phyloP scores from a whole-genome alignment of 2,329 filamentous ascomycete genomes.

The Fusarium sp. region DNA sequence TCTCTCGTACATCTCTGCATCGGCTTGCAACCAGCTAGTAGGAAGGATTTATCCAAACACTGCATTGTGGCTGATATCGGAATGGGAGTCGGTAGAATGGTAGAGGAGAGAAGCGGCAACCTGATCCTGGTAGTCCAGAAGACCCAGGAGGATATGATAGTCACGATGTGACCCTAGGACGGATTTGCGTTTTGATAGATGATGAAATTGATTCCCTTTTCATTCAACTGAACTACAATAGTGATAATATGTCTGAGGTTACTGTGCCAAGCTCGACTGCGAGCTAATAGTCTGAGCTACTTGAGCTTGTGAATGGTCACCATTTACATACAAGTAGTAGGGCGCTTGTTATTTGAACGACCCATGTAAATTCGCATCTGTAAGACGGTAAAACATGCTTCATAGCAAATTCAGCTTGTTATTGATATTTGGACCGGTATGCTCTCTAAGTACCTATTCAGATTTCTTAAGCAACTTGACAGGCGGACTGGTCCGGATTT shows the following conservation, averaged over 20 bases:
- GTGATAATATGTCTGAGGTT: not conserved
- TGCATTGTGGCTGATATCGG: slow-evolving; percentile 48
- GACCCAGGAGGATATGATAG: slow-evolving; percentile 26
- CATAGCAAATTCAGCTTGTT: not conserved
- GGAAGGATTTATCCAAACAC: slow-evolving; percentile 45
- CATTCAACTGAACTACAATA: slow-evolving; percentile 12
- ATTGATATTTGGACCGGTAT: not conserved
- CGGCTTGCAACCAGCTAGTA: slow-evolving; percentile 37
- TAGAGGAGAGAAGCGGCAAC: slow-evolving; percentile 46
- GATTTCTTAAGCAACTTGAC: not conserved
- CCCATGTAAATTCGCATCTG: too few species aligned
- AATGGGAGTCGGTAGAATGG: slow-evolving; percentile 57
- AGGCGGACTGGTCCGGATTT: not conserved
- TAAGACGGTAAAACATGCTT: too few species aligned
- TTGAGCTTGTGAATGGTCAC: too few species aligned
- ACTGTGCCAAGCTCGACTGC: too few species aligned
- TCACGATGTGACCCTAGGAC: slow-evolving; percentile 34
- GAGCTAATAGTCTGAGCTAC: too few species aligned
- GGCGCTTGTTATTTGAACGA: too few species aligned
- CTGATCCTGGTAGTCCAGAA: slow-evolving; percentile 31
- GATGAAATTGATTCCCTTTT: slow-evolving; percentile 53
- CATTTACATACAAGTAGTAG: too few species aligned
- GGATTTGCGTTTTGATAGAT: slow-evolving; percentile 51
- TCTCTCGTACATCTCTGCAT: slow-evolving; percentile 56
- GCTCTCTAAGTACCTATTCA: not conserved